Evolutionary conservation across 768 basidiomycete species (phyloP), one percentile per base, ranked within the genome.

Genomic region (Rhizopogon vesiculosus): DNA sequence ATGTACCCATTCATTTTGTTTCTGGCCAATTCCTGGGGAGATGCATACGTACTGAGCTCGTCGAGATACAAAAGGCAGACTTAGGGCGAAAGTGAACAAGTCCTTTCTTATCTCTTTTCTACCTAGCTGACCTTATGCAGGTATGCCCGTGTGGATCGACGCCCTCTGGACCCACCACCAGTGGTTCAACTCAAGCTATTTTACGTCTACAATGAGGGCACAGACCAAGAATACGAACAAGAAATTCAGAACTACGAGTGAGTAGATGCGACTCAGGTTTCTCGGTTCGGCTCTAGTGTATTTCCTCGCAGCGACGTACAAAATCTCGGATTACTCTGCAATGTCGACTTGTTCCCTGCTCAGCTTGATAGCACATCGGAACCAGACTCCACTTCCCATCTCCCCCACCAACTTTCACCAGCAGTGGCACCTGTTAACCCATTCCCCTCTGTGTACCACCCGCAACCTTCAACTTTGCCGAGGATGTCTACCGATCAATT

Each of bases 131-230:
- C 53, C 51, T 33, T 57, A 58, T 35, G 25, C 66, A 86, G 80
- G 68, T 85, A 74, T 69, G 84, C 76, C 49, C 79, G 72, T 67
- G 80, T 82, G 41, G 82, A 88, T 72, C 76, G 85, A 39, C 76
- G 86, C 22, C 85, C 85, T 5, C 74, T 88, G 42, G 86, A 88
- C 66, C 86, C 86, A 4, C 86, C 86, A 0, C 86, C 86, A 0
- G 75, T 77, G 56, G 74, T 77, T 15, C 70, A 78, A 39, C 75
- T 87, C 49, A 79, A 77, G 41, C 61, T 86, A 35, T 85, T 74
- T 56, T 70, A 78, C 33, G 67, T 83, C 12, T 64, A 71, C 53
- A 66, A 79, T 56, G 58, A 64, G 7, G 78, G 76, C 10, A 72
- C 75, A 0, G 65, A 67, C 9, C 55, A 66, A 4, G 66, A 78